Evolutionary conservation across 2,329 filamentous ascomycete genomes (phyloP), one percentile per base, ranked within the genome.

Genomic region (Diplodia seriata): DNA sequence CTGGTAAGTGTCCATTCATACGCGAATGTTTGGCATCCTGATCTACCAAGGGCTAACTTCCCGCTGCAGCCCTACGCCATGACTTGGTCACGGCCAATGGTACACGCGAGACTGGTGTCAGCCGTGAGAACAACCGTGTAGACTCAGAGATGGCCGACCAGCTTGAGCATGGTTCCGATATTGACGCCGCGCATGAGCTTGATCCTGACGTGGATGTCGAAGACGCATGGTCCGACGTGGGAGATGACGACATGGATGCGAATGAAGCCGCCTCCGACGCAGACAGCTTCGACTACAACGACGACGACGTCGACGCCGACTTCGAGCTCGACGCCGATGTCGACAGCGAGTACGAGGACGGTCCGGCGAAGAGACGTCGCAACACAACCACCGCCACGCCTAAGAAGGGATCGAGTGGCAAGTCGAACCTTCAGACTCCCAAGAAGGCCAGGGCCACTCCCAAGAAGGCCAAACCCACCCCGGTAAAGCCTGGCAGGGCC

Each of bases 291-390:
- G 43, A 50, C 1, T 20, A 38, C n/a, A 33, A 51, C n/a, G 43
- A 63, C 3, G 59, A 53, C 20, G 47, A 18, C n/a, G 8, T 38
- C 1, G 59, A 63, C 14, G 47, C 5, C 1, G 59, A 63, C 6
- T 49, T 67, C 63, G 23, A 68, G 62, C 29, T 69, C 18, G 33
- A 71, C 18, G 18, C 63, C 38, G 47, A 36, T 20, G 57, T 5
- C 12, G 59, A 63, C 9, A 63, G 59, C 40, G 59, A 63, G 12
- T 51, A 63, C 47, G 59, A 63, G 12, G 59, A 51, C 2, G 18
- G 47, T 3, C 31, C 43, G 1, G 6, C 31, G 0, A 53, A 20
- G 12, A 51, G 31, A 8, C 59, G 59, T n/a, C 59, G 59, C 29
- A 63, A 12, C 7, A 18, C n/a, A 6, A 53, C 50, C 4, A 7